These are phyloP conservation scores for Trichoderma asperelloides DNA, from an alignment of 495 filamentous ascomycete genomes.

Conservation along the genomic window DNA sequence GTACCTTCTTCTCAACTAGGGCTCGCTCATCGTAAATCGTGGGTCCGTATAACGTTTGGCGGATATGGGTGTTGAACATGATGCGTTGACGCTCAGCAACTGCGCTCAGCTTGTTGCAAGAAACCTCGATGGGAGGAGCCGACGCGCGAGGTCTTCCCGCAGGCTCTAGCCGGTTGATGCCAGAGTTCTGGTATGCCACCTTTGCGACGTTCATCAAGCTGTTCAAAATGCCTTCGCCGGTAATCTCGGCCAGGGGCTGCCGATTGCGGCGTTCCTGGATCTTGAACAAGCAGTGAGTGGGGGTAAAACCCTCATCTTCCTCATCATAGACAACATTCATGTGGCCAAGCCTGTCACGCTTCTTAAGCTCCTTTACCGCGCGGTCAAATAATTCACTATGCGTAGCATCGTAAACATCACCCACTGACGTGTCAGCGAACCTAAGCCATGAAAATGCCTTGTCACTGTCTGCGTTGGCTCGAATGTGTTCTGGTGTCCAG, in stretches of 20 bases:
- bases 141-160: constrained; percentile 64
- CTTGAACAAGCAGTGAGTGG: constrained; percentile 69
- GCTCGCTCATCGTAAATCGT: constrained; percentile 59
- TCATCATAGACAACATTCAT: constrained; percentile 38
- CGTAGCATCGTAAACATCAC: constrained; percentile 59
- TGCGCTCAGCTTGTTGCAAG: constrained; percentile 60
- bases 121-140: constrained; percentile 79
- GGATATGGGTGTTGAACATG: constrained; percentile 69
- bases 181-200: constrained; percentile 53
- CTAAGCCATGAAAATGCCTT: constrained; percentile 83
- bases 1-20: constrained; percentile 60
- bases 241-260: constrained; percentile 58
- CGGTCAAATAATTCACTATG: constrained; percentile 47
- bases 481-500: constrained; percentile 73
- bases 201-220: constrained; percentile 74
- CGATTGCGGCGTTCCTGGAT: constrained; percentile 63
- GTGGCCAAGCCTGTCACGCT: constrained; percentile 40
- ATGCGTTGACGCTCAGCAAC: constrained; percentile 59
- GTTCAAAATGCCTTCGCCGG: constrained; percentile 61
- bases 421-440: constrained; percentile 68
- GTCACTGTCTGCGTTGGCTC: constrained; percentile 41
- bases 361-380: constrained; percentile 45
- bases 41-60: constrained; percentile 64
- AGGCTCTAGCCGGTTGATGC: constrained; percentile 69
- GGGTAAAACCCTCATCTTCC: constrained; percentile 51